Evolutionary conservation across 148 eudicot genomes (phyloP).

Genomic region (Spergularia marina): DNA sequence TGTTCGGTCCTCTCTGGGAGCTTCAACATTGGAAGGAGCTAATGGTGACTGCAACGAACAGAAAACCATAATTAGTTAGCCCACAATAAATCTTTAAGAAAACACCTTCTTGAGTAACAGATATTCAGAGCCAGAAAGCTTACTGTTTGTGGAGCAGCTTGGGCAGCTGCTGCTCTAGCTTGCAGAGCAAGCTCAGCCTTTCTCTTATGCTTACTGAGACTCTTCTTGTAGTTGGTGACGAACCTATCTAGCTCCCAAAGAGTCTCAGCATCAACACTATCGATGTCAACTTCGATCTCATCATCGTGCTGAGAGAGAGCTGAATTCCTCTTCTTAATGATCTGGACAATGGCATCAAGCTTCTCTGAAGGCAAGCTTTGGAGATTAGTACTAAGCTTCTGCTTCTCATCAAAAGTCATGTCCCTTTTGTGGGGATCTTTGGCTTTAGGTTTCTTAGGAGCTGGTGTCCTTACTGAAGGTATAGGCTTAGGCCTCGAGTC

Average conservation of each 20-base stretch:
- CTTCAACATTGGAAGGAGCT: constrained; percentile 28
- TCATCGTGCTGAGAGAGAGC: constrained; percentile 72
- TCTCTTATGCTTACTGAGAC: constrained; percentile 71
- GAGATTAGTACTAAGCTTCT: constrained; percentile 76
- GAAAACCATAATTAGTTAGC: constrained; percentile 2
- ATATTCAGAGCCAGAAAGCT: constrained; percentile 8
- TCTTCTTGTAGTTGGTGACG: constrained; percentile 84
- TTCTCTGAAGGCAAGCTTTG: constrained; percentile 78
- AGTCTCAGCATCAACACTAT: constrained; percentile 80
- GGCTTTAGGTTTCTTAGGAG: constrained; percentile 79
- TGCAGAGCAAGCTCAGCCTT: constrained; percentile 71
- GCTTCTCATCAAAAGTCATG: constrained; percentile 92
- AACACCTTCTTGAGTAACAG: not conserved
- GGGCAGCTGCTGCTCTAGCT: constrained; percentile 45
- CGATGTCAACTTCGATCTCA: constrained; percentile 93
- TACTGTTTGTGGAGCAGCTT: constrained; percentile 36
- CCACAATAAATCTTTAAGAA: not conserved
- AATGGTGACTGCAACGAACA: constrained; percentile 44
- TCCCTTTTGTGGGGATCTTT: constrained; percentile 83
- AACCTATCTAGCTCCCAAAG: constrained; percentile 96
- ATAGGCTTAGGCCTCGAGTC: constrained; percentile 41
- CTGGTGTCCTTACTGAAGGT: constrained; percentile 53
- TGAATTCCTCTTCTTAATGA: constrained; percentile 70
- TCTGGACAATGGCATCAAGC: constrained; percentile 76
- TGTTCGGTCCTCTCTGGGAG: constrained; percentile 36